Evolutionary conservation across 805 yeast species (phyloP).

Genomic region (Candida boleticola): DNA sequence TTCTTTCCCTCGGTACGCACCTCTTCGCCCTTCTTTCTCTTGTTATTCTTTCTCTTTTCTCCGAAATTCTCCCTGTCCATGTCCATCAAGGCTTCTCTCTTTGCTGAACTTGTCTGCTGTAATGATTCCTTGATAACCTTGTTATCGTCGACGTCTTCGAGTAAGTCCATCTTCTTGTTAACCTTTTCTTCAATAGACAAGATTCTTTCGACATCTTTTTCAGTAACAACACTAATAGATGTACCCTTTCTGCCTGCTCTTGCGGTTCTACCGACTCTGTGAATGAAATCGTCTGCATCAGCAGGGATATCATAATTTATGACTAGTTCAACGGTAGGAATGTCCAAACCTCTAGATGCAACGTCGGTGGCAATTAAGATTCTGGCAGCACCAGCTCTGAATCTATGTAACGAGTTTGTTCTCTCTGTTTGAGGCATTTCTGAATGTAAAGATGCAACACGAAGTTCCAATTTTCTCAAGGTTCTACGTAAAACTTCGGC

Average conservation of each 20-base stretch:
- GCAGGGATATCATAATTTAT: conserved; percentile 92
- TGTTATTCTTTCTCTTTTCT: conserved; percentile 57
- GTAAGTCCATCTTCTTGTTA: conserved; percentile 73
- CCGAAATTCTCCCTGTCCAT: conserved; percentile 93
- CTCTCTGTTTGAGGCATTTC: conserved; percentile 93
- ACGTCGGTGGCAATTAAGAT: conserved; percentile 95
- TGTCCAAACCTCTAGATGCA: conserved; percentile 96
- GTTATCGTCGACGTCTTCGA: conserved; percentile 70
- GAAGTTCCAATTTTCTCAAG: conserved; percentile 65
- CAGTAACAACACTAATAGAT: conserved; percentile 78
- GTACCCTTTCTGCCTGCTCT: conserved; percentile 94
- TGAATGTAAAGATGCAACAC: conserved; percentile 89
- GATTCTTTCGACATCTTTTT: conserved; percentile 78
- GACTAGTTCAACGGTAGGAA: conserved; percentile 88
- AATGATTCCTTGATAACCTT: conserved; percentile 72
- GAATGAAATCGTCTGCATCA: conserved; percentile 94
- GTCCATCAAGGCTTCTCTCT: conserved; percentile 86
- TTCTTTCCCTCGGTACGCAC: conserved; percentile 10
- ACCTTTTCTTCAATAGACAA: conserved; percentile 86
- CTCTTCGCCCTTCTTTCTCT: conserved; percentile 30
- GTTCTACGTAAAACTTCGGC: conserved; percentile 87
- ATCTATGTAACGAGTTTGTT: conserved; percentile 85
- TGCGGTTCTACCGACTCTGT: conserved; percentile 98
- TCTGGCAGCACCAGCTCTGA: conserved; percentile 91
- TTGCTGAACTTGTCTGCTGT: conserved; percentile 71